phyloP scores from a whole-genome alignment of 2,329 filamentous ascomycete species.

The Stagonosporopsis rhizophila region DNA sequence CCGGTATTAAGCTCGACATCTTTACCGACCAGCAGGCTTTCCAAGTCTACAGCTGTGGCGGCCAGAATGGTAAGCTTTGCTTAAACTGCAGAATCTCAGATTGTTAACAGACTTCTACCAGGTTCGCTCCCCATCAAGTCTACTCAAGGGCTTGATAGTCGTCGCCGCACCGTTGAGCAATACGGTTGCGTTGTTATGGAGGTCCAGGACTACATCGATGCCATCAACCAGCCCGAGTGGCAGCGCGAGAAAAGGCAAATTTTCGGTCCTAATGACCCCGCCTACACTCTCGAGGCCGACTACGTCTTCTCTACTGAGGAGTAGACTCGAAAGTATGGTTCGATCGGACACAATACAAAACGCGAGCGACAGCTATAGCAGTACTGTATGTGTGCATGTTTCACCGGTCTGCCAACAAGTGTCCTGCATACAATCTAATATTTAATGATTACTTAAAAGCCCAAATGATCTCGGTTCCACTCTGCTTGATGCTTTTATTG shows the following conservation, averaged over 20 bases:
- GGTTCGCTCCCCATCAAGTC: conserved; percentile 69
- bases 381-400: background rate
- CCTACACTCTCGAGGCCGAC: conserved; percentile 54
- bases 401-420: background rate
- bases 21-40: conserved; percentile 85
- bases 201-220: conserved; percentile 93
- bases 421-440: conserved; percentile 8
- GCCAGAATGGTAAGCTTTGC: conserved; percentile 67
- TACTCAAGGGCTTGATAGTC: conserved; percentile 69
- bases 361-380: background rate
- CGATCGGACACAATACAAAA: background rate
- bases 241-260: conserved; percentile 65
- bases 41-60: conserved; percentile 86
- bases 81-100: background rate
- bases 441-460: background rate
- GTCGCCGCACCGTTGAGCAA: conserved; percentile 70
- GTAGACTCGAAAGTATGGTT: conserved; percentile 2
- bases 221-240: conserved; percentile 92
- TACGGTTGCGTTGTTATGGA: conserved; percentile 91
- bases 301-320: conserved; percentile 53
- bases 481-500: background rate
- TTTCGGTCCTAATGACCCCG: conserved; percentile 53
- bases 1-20: conserved; percentile 83
- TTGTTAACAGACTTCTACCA: conserved; percentile 31
- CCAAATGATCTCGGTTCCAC: background rate